Evolutionary conservation across 768 basidiomycete genomes (phyloP).

Genomic region (Suillus paluster): DNA sequence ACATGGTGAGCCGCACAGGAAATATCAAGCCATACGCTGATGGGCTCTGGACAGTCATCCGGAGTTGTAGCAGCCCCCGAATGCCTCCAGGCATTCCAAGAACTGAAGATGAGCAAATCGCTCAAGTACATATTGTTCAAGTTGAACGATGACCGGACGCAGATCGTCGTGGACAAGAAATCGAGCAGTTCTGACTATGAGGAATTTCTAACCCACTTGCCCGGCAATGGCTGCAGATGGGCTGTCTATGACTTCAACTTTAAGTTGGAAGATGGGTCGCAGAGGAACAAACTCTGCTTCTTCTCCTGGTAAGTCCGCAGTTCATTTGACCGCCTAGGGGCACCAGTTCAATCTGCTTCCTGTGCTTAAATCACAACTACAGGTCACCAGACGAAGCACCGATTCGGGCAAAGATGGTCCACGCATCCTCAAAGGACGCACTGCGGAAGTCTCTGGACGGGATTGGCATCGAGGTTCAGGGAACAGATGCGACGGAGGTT

Average conservation of each 20-base stretch:
- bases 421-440: constrained; percentile 85
- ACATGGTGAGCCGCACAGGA: constrained; percentile 29
- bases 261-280: constrained; percentile 66
- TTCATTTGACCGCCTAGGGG: neutral
- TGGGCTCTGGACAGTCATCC: constrained; percentile 25
- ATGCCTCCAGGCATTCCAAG: constrained; percentile 44
- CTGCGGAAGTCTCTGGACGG: constrained; percentile 76
- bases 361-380: constrained; percentile 2
- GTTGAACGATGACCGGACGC: constrained; percentile 61
- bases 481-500: constrained; percentile 77
- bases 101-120: constrained; percentile 47
- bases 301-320: constrained; percentile 76
- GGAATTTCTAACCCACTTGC: constrained; percentile 73
- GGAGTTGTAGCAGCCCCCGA: constrained; percentile 53
- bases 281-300: constrained; percentile 87
- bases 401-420: constrained; percentile 93
- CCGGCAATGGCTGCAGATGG: constrained; percentile 78
- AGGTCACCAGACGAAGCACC: constrained; percentile 89
- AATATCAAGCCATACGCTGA: constrained; percentile 4
- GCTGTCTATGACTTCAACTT: constrained; percentile 94
- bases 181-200: constrained; percentile 62
- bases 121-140: constrained; percentile 84
- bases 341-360: neutral
- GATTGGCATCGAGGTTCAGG: constrained; percentile 83
- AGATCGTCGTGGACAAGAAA: constrained; percentile 79